A percentile compares a stretch with the other conserved stretches of the same genome.
These are phyloP conservation scores for Solanum bulbocastanum DNA, from an alignment of 257 asterid genomes.

Conservation along the genomic window DNA sequence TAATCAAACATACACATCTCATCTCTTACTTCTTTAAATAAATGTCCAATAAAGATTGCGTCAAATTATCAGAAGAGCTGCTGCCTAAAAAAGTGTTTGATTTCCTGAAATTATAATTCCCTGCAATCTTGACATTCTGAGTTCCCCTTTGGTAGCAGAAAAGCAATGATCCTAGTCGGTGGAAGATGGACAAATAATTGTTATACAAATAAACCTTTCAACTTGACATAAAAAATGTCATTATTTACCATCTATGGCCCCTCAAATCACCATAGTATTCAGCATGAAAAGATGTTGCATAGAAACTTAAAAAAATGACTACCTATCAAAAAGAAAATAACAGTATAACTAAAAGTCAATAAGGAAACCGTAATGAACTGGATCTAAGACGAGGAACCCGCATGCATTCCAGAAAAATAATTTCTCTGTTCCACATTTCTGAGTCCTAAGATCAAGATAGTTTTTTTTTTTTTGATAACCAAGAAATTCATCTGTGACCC, in stretches of 20 bases:
- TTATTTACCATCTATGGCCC: neutral
- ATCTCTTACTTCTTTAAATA: neutral
- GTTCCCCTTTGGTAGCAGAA: neutral
- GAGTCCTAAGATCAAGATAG: neutral
- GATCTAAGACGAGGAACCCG: neutral
- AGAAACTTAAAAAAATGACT: neutral
- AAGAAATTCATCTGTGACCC: fast-evolving
- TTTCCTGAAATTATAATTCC: neutral
- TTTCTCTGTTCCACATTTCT: neutral
- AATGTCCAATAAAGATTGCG: neutral
- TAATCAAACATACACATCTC: neutral
- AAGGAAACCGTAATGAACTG: neutral
- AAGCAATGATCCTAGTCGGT: neutral
- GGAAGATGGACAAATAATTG: neutral
- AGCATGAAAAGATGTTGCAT: neutral
- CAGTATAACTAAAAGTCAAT: neutral
- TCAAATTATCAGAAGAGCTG: neutral
- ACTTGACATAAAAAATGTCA: neutral
- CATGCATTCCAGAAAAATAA: neutral
- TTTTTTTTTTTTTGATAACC: neutral
- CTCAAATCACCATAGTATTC: neutral
- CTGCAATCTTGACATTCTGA: neutral
- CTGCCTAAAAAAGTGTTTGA: neutral
- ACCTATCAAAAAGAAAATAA: neutral
- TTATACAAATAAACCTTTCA: neutral